Base-by-base conservation (phyloP, 768 basidiomycete species). In the Lyophyllum semitale region DNA sequence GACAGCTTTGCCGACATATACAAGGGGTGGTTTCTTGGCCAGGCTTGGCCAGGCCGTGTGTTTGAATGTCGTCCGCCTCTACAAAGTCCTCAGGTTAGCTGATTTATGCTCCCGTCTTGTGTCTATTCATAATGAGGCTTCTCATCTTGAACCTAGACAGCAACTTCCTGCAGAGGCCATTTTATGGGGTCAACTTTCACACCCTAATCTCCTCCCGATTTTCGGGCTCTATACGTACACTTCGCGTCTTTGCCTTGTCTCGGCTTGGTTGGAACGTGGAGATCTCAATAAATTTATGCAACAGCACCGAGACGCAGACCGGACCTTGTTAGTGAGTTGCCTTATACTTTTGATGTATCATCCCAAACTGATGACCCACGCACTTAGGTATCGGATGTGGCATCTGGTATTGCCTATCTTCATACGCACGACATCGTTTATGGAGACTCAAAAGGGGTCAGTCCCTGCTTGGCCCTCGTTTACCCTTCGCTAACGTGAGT, bases 391-490 rank as follows among this genome's bases (percentile, higher is more conserved):
- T 61, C 57, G 7, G 74, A 73, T 44, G 63, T 74, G 8, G 69
- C 69, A 1, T 51, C 54, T 18, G 74, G 73, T 1, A 51, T 76
- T 2, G 45, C 58, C 0, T 73, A 75, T 58, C 60, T 76, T n/a
- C 74, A 75, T 51, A 60, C 57, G 12, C 58, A 64, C 40, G 61
- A 66, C 6, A 68, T 80, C 27, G 66, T 79, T 17, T 79, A 78
- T 48, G 78, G 78, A 0, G 78, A 80, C 46, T 66, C 80, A 17
- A 77, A 76, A 55, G 77, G 74, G 22, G 78, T 77, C 46, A 43
- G 65, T 63, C 42, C 17, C 6, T 32, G 4, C 7, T 20, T 32
- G 15, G 7, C 2, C 25, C 12, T 25, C 29, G n/a, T 11, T 9
- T 8, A 13, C n/a, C 17, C 5, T n/a, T n/a, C 5, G 13, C 17